A percentile compares a stretch with the other conserved stretches of the same genome.
Evolutionary conservation across 495 filamentous ascomycete genomes (phyloP).

Genomic region (Talaromyces borbonicus): DNA sequence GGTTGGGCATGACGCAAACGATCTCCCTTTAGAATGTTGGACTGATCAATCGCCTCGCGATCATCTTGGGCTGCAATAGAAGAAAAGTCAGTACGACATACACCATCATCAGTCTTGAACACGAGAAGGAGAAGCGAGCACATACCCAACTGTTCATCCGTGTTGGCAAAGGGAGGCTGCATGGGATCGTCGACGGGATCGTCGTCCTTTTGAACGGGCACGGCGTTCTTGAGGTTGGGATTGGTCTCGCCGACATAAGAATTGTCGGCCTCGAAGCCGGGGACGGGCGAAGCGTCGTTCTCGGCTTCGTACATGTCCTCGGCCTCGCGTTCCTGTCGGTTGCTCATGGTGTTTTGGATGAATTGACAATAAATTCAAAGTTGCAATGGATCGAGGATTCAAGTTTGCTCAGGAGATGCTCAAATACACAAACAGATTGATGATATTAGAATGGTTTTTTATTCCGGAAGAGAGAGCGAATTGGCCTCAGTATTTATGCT

Average conservation of each 20-base stretch:
- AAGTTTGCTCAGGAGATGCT: too few relatives aligned
- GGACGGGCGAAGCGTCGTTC: conserved; percentile 18
- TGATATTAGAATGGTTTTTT: neutral
- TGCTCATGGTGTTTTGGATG: conserved; percentile 13
- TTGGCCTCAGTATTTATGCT: conserved; percentile 2
- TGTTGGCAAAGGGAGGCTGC: conserved; percentile 18
- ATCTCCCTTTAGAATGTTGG: conserved; percentile 19
- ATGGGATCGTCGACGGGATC: conserved; percentile 15
- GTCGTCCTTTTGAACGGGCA: conserved; percentile 10
- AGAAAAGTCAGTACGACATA: too few relatives aligned
- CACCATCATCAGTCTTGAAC: too few relatives aligned
- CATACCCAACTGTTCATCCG: conserved; percentile 17
- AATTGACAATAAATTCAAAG: neutral
- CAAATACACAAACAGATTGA: too few relatives aligned
- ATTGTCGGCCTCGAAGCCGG: conserved; percentile 12
- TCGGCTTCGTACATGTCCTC: conserved; percentile 21
- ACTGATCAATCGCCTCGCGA: conserved; percentile 15
- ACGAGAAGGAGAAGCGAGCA: neutral
- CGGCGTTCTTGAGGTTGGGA: neutral
- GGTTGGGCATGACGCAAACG: conserved; percentile 21
- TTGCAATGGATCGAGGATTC: too few relatives aligned
- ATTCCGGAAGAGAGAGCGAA: neutral
- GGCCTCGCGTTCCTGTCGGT: conserved; percentile 16
- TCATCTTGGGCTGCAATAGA: conserved; percentile 19
- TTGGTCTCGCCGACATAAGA: conserved; percentile 14